These are phyloP conservation scores for Pseudonitzschia delicatissima DNA, from an alignment of 108 stramenopile species.

Conservation along the genomic window DNA sequence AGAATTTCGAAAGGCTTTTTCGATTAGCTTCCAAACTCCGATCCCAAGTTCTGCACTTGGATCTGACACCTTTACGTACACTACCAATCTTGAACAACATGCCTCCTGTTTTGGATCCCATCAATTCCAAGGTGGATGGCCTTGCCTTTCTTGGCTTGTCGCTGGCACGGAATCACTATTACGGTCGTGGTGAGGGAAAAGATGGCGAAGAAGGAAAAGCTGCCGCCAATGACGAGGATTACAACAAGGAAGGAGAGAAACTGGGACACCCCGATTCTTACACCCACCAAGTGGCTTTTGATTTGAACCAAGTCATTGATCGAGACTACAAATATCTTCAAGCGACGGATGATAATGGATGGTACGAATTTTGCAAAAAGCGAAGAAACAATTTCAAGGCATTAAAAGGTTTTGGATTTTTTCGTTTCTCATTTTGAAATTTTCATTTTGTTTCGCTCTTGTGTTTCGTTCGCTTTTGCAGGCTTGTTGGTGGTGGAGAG, in stretches of 20 bases:
- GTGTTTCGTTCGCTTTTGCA: neutral
- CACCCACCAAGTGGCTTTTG: constrained; percentile 82
- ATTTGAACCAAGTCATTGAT: constrained; percentile 69
- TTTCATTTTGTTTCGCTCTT: too few species aligned
- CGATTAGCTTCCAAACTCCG: too few species aligned
- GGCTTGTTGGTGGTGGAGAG: constrained; percentile 82
- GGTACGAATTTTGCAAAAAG: constrained; percentile 29
- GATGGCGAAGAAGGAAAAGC: constrained; percentile 4
- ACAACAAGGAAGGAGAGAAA: neutral
- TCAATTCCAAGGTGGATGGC: constrained; percentile 79
- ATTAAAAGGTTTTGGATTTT: too few species aligned
- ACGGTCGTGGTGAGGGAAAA: neutral
- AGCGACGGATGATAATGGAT: constrained; percentile 87
- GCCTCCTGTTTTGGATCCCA: constrained; percentile 82
- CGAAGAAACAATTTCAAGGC: too few species aligned
- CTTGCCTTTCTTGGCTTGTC: constrained; percentile 86
- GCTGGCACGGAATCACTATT: constrained; percentile 47
- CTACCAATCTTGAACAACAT: constrained; percentile 16
- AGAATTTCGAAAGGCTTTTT: too few species aligned
- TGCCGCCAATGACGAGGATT: too few species aligned
- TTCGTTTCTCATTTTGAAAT: too few species aligned
- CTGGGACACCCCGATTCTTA: constrained; percentile 67
- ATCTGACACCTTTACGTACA: too few species aligned
- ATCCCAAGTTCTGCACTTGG: too few species aligned
- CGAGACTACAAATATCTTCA: constrained; percentile 64